Conservation (phyloP, 768 basidiomycete species). For the Pleurotus salmoneostramineus region DNA sequence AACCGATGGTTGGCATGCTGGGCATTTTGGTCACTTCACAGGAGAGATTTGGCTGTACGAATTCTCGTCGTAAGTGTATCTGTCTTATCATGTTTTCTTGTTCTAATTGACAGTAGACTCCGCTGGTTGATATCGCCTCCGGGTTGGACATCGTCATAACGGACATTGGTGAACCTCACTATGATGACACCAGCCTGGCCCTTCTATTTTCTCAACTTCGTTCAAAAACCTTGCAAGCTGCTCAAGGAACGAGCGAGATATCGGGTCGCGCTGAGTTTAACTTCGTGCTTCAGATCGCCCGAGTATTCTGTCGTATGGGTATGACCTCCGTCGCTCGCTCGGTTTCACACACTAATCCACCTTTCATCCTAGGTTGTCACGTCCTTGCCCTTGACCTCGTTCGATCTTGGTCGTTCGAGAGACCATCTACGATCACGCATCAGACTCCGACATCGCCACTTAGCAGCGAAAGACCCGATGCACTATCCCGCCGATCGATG, state of each 20-base stretch:
- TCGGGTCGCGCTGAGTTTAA: constrained; percentile 87
- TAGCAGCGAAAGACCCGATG: constrained; percentile 26
- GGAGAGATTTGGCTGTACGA: constrained; percentile 86
- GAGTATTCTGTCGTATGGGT: constrained; percentile 96
- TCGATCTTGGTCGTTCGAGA: constrained; percentile 87
- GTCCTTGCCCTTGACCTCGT: constrained; percentile 88
- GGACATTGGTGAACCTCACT: constrained; percentile 80
- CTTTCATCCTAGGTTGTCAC: constrained; percentile 72
- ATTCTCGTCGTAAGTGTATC: constrained; percentile 69
- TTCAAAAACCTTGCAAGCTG: constrained; percentile 88
- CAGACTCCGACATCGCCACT: constrained; percentile 23
- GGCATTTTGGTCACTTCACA: constrained; percentile 93
- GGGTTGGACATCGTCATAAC: constrained; percentile 48
- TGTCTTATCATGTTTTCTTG: neutral
- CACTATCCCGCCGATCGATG: constrained; percentile 35
- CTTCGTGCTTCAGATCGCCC: constrained; percentile 92
- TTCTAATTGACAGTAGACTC: constrained; percentile 46
- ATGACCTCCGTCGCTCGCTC: constrained; percentile 19
- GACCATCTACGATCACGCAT: constrained; percentile 48
- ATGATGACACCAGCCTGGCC: constrained; percentile 92
- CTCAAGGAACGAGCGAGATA: constrained; percentile 89
- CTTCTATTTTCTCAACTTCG: constrained; percentile 87
- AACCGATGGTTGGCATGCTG: constrained; percentile 94
- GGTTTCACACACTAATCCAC: constrained; percentile 1
- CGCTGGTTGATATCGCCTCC: constrained; percentile 67